Evolutionary conservation across 2,329 filamentous ascomycete species (phyloP), one percentile per base, ranked within the genome.

Genomic region (Aschersonia sp.): DNA sequence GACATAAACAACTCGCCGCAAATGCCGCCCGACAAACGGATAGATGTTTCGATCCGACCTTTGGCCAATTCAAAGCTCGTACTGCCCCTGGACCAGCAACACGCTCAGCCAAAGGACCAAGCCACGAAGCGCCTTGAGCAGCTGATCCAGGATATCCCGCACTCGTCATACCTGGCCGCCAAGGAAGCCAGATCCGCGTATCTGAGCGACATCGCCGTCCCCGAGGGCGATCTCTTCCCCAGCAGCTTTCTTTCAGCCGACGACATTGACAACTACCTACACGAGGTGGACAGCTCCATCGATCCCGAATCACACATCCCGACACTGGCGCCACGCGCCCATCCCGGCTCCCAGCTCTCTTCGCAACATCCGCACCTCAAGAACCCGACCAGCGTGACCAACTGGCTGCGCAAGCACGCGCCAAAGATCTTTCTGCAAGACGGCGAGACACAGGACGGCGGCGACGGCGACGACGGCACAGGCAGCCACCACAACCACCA

Each of bases 311-410:
- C 63, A n/a, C 62, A 65, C 44, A 57, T 75, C 51, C 63, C 70
- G 29, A 70, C 71, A 5, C 66, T 79, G 40, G 76, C 78, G 9
- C 74, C 76, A 5, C 67, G 69, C 42, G 67, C 67, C 52, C 56
- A 67, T 33, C 60, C 63, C 14, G 60, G 60, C 47, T 57, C 59
- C 30, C 60, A 62, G 49, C 64, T 60, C 47, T 65, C 61, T 55
- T 58, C 63, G 44, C 57, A 69, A 37, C 22, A 22, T 64, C 56
- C 65, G 57, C 54, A 67, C 43, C 62, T 71, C 42, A 69, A 71
- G 56, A 97, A 97, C 61, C 88, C 89, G 0, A 85, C 87, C 42
- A 94, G 86, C 50, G 89, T 95, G 4, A 94, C 94, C 68, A 96
- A 94, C 63, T 98, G 92, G 92, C 76, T 98, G 10, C 78, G 87